Evolutionary conservation across 805 yeast species (phyloP), one percentile per base, ranked within the genome.

Genomic region (Cephaloascus albidus): DNA sequence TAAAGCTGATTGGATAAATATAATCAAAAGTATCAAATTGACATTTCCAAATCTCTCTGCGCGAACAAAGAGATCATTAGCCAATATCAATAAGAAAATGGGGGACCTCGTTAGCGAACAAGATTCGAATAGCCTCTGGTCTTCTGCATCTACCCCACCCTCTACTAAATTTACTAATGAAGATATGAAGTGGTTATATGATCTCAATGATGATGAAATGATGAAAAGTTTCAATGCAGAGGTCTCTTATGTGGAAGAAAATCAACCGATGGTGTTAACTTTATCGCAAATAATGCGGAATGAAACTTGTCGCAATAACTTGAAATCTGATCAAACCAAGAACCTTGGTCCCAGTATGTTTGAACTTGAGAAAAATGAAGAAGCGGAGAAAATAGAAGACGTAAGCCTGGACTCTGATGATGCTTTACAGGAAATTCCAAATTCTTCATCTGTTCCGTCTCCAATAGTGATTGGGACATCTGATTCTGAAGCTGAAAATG

Each of bases 1-100:
- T 4, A 50, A 48, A 37, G 52, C 49, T 10, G 62, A 57, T 40
- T 58, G 63, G 63, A 30, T 40, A 12, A 38, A 49, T 12, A 54
- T 55, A 10, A 35, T 53, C 28, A 39, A 43, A 26, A 45, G 40
- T 12, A 50, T 58, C 23, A 43, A 44, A 36, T 20, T 41, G 3
- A 49, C 43, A 15, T 50, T 57, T 26, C 60, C 60, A 2, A 42
- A 45, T 17, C 41, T 57, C 10, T 55, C 61, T 2, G 45, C 43
- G 23, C 36, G 39, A n/a, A 43, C 57, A 2, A 53, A 45, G 34
- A 18, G 43, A 36, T 46, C 60, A 1, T 36, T 58, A 19, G 49
- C 50, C 15, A 45, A 43, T 32, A 46, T 58, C 4, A 50, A 54
- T 3, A 43, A 44, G 5, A 41, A 43, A 20, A 31, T 31, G 15